Percentiles rank a stretch among this genome's conserved stretches.
These are phyloP conservation scores for Chaetomium fimeti DNA, from an alignment of 495 filamentous ascomycete species.

Conservation along the genomic window DNA sequence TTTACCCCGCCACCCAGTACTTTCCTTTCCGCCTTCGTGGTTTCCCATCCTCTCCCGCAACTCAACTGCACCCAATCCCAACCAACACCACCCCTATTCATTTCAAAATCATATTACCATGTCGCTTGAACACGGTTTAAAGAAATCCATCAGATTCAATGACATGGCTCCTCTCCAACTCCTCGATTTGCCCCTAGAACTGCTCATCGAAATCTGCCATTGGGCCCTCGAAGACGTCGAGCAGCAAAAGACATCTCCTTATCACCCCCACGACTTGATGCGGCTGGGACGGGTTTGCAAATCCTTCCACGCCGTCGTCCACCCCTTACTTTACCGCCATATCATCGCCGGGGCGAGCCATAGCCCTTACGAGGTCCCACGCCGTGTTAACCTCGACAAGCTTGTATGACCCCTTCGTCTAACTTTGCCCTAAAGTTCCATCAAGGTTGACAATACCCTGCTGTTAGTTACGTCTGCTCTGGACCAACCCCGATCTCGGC, in stretches of 20 bases:
- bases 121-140: too few relatives aligned
- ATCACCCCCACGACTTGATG: not conserved
- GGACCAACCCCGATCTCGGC: not conserved
- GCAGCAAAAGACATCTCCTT: not conserved
- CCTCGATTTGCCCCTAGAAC: not conserved
- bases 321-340: not conserved
- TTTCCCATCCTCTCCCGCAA: too few relatives aligned
- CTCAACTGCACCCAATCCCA: too few relatives aligned
- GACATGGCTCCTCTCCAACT: not conserved
- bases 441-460: not conserved
- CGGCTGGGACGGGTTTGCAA: not conserved
- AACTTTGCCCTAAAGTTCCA: too few relatives aligned
- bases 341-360: not conserved
- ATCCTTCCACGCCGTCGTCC: not conserved
- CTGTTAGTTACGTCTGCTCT: not conserved
- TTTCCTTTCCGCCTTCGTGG: too few relatives aligned
- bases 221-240: not conserved
- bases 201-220: not conserved
- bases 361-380: not conserved
- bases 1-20: too few relatives aligned
- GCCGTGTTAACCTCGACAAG: not conserved
- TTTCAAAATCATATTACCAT: too few relatives aligned
- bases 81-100: too few relatives aligned
- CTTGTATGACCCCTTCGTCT: not conserved
- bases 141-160: too few relatives aligned